phyloP scores from a whole-genome alignment of 1,284 basidiomycete genomes.

The Grifola frondosa region DNA sequence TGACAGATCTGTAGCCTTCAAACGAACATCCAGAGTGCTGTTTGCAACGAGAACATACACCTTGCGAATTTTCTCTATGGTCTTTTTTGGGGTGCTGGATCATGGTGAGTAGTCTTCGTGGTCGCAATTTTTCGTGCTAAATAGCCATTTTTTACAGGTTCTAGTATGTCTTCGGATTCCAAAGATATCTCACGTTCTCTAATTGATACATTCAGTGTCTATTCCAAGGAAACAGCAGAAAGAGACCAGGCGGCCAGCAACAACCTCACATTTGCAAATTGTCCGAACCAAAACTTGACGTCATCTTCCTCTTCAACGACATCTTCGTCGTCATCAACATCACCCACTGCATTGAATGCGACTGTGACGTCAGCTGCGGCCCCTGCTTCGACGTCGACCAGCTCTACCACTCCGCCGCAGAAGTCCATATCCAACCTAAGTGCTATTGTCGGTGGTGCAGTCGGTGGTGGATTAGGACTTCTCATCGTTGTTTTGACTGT shows the following conservation, averaged over 20 bases:
- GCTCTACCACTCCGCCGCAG: too few relatives aligned
- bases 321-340: not conserved
- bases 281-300: too few relatives aligned
- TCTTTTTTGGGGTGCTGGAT: slow-evolving; percentile 14
- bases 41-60: slow-evolving; percentile 20
- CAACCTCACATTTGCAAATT: slow-evolving; percentile 23
- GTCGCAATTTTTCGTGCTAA: too few relatives aligned
- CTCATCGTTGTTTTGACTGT: slow-evolving; percentile 3
- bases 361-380: too few relatives aligned
- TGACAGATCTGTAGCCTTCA: too few relatives aligned
- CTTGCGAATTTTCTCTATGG: slow-evolving; percentile 17
- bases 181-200: not conserved
- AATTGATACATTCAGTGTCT: too few relatives aligned
- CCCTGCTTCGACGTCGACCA: too few relatives aligned
- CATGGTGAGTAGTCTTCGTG: slow-evolving; percentile 15
- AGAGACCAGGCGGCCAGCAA: slow-evolving; percentile 17
- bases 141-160: slow-evolving; percentile 10
- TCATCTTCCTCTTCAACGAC: not conserved
- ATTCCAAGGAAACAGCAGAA: slow-evolving; percentile 12
- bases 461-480: slow-evolving; percentile 10
- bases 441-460: slow-evolving; percentile 12
- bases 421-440: not conserved
- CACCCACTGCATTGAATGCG: too few relatives aligned
- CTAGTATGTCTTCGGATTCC: slow-evolving; percentile 7
- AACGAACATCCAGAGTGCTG: slow-evolving; percentile 16